phyloP scores from a whole-genome alignment of 164 flowering plant species.

The Vitis riparia region DNA sequence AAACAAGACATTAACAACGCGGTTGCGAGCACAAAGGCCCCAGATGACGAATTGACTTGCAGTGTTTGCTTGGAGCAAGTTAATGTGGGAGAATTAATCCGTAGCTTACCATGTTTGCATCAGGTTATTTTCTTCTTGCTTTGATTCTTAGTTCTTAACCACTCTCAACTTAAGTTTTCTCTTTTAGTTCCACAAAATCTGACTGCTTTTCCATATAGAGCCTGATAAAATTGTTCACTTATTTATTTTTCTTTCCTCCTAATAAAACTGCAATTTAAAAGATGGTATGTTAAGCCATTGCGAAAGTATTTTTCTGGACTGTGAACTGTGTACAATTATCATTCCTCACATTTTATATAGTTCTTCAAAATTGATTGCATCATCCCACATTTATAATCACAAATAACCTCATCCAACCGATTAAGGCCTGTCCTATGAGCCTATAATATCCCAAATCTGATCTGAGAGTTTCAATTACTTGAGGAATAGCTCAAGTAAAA shows the following conservation, averaged over 20 bases:
- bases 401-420: background rate
- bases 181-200: background rate
- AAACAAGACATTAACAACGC: conserved; percentile 15
- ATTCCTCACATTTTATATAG: background rate
- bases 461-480: background rate
- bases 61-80: conserved; percentile 52
- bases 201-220: background rate
- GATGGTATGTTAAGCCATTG: background rate
- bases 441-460: background rate
- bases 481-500: background rate
- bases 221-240: background rate
- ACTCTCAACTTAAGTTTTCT: background rate
- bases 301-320: background rate
- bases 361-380: background rate
- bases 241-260: background rate
- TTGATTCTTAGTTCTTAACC: background rate
- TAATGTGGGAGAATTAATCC: conserved; percentile 32
- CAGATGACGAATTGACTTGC: conserved; percentile 41
- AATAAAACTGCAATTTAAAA: background rate
- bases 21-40: conserved; percentile 20
- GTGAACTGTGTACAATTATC: background rate
- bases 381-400: background rate
- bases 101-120: conserved; percentile 47
- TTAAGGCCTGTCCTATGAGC: background rate
- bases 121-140: conserved; percentile 22